Conservation (phyloP, 192 early-diverging fungal genomes). For the Umbelopsis sp. region DNA sequence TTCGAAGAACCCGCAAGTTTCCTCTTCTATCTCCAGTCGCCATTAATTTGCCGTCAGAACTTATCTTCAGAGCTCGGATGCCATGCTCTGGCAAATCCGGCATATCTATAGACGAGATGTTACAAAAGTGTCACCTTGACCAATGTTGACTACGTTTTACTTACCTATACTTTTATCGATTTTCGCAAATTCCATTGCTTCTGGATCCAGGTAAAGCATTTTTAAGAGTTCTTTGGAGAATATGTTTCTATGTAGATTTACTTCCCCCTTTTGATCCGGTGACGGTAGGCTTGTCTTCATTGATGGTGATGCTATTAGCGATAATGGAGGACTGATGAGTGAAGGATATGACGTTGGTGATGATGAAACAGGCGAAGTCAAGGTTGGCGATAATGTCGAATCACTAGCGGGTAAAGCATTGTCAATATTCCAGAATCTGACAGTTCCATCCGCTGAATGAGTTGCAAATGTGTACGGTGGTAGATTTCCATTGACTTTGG, state of each 20-base stretch:
- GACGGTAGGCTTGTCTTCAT: conserved; percentile 19
- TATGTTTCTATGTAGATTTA: conserved; percentile 47
- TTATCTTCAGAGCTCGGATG: conserved; percentile 69
- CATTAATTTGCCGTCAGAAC: conserved; percentile 62
- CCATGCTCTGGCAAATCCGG: conserved; percentile 57
- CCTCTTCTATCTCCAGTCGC: conserved; percentile 77
- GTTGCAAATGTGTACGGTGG: conserved; percentile 65
- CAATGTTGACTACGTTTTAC: neutral
- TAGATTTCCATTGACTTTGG: conserved; percentile 17
- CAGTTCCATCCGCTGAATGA: conserved; percentile 76
- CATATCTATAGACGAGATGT: conserved; percentile 26
- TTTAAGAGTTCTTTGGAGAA: conserved; percentile 63
- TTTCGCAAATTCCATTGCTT: conserved; percentile 43
- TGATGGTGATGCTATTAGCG: neutral
- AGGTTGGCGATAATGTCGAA: conserved; percentile 5
- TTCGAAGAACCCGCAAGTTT: conserved; percentile 69
- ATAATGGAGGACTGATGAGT: conserved; percentile 12
- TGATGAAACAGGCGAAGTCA: conserved; percentile 20
- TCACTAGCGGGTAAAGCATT: conserved; percentile 19
- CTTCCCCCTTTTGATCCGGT: neutral
- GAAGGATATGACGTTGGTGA: neutral
- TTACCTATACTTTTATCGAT: conserved; percentile 29
- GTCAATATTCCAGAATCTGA: conserved; percentile 81
- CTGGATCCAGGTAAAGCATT: conserved; percentile 59
- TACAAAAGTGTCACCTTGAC: neutral